Base-by-base conservation (phyloP, 176 grass and related monocot species). In the Ampelocalamus luodianensis region DNA sequence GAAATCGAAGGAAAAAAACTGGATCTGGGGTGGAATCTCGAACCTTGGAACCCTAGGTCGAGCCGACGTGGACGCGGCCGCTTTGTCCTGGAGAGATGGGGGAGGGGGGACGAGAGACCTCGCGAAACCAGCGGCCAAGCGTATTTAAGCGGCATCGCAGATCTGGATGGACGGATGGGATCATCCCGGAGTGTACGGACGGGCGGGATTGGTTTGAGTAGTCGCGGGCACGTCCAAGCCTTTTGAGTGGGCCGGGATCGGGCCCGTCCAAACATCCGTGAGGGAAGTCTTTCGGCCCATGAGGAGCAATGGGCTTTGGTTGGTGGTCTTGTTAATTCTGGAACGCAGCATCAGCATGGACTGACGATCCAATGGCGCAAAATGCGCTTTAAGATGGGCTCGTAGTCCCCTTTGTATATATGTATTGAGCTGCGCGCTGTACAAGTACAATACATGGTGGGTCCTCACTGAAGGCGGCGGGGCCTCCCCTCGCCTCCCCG, bases 31-130 rank as follows among this genome's bases (percentile, higher is more conserved):
- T 14, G 34, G 27, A 43, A 64, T 80, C 15, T 72, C 51, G 54
- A 71, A 80, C 84, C 84, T 86, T 4, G 26, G 75, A 86, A 79
- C 77, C 76, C 68, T 86, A 50, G 54, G 51, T 26, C 18, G 66
- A 42, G 10, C 1, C 4, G 63, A 40, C n/a, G 15, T 37, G 66
- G 66, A 15, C 11, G 71, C 61, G 60, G 48, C 38, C 22, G 53
- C 10, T 16, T 64, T 1, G 45, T 10, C 0, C 8, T 3, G 34
- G 38, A 29, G n/a, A n/a, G n/a, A n/a, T n/a, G n/a, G n/a, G n/a
- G n/a, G n/a, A n/a, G n/a, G n/a, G n/a, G n/a, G n/a, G n/a, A n/a
- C n/a, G 51, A 15, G 10, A 49, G 85, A 58, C 32, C 38, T 64
- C 69, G 26, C 3, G 68, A 61, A 42, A 10, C 5, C 9, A 18